Base-by-base conservation (phyloP, 106 monocot species). In the Dendrobium huoshanense region DNA sequence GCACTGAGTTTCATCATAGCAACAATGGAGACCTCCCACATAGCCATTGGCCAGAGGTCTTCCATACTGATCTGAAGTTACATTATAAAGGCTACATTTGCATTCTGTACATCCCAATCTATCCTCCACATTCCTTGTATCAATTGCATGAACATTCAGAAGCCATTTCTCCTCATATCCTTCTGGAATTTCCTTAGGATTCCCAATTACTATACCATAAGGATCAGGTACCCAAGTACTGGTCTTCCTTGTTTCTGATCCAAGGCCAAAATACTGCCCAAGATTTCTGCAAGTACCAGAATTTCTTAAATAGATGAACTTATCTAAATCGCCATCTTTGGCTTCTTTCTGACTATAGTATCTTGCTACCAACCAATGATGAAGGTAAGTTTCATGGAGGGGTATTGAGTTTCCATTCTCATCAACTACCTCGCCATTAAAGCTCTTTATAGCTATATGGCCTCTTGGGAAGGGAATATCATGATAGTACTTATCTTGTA, bases 131-230 rank as follows among this genome's bases (percentile, higher is more conserved):
- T 88, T 93, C 45, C 96, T 56, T 2, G 93, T 96, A 75, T 96
- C 96, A 0, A 96, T 96, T 15, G 91, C 93, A 77, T 96, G 96
- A 5, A 96, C 85, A 55, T 96, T 93, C n/a, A 96, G 5, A 47
- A 91, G 4, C 96, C 96, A 96, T 48, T 72, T 85, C 77, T 91
- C 89, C 84, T 91, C 88, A 48, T 85, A 96, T 0, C 96, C 91
- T 29, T 85, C 31, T 13, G 91, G 96, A 40, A 85, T 44, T 11
- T 82, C 67, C 22, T 42, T 79, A 16, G 85, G 89, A 41, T 93
- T 81, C 3, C 96, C 96, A 19, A 90, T 85, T 80, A 85, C 93
- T 45, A 96, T 90, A 5, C 88, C 95, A 44, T 91, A 96, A 31
- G 93, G 93, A 37, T 87, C 93, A 7, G 95, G 95, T 3, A 96